These are phyloP conservation scores for Flaveria bidentis DNA, from an alignment of 129 eudicot species.

Conservation along the genomic window DNA sequence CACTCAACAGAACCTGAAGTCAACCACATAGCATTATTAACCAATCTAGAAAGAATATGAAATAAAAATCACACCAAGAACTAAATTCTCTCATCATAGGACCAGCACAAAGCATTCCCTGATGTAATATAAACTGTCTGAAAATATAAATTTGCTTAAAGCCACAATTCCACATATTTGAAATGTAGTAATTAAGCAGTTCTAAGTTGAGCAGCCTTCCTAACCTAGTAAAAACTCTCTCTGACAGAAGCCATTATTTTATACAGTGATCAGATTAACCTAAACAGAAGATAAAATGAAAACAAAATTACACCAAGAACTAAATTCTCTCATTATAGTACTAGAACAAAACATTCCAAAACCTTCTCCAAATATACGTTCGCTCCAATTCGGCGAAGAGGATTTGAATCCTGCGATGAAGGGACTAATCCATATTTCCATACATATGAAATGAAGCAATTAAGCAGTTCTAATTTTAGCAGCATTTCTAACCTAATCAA, in stretches of 20 bases:
- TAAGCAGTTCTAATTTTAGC: background rate
- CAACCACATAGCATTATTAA: background rate
- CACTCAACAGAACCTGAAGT: constrained; percentile 11
- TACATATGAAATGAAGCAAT: background rate
- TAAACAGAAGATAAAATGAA: background rate
- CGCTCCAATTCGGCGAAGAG: background rate
- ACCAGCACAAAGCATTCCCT: background rate
- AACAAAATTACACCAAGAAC: constrained; percentile 4
- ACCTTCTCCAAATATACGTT: constrained; percentile 5
- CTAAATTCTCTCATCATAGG: constrained; percentile 3
- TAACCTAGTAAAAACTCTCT: background rate
- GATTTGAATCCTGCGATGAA: background rate
- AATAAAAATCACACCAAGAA: constrained; percentile 4
- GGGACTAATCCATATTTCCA: background rate
- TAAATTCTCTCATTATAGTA: constrained; percentile 5
- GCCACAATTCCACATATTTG: background rate
- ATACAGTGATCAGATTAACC: background rate
- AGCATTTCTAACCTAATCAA: background rate
- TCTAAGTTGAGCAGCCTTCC: background rate
- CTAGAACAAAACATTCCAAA: constrained; percentile 6
- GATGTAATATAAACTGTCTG: constrained; percentile 13
- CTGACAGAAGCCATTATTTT: background rate
- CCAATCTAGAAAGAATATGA: background rate
- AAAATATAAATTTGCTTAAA: background rate
- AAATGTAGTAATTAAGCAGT: background rate